Base-by-base conservation (phyloP, 768 basidiomycete species). In the Pluteus cervinus region DNA sequence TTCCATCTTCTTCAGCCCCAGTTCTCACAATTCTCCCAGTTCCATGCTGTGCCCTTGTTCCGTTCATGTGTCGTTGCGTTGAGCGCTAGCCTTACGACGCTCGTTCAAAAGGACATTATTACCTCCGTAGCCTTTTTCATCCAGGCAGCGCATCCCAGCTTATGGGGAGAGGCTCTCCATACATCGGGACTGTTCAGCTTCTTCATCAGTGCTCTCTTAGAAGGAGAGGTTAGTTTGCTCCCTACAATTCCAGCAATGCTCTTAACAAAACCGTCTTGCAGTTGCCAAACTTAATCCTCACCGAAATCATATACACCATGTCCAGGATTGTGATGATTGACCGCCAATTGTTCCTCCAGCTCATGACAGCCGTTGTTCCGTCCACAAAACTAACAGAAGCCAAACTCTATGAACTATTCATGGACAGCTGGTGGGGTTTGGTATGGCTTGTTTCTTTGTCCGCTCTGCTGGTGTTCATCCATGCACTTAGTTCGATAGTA, bases 341-440 rank as follows among this genome's bases (percentile, higher is more conserved):
- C 56, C 65, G 71, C 18, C 66, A 68, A 21, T 69, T 84, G 51
- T 90, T 92, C 58, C 48, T 79, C 20, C 76, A 81, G 44, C 68
- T 93, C 16, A 75, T 91, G 50, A 65, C 71, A 16, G 80, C 76
- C 4, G 73, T 78, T 3, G 76, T 82, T 3, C 56, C 65, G 28
- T 50, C 66, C 3, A 56, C 67, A 18, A 64, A 63, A 40, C 56
- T 67, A 24, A 53, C 67, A 1, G 79, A 88, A 53, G 54, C 59
- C 15, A 59, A 73, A 22, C 44, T 89, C 3, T 84, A 76, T 60
- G 79, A 86, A 37, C 57, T 63, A 2, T 54, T 93, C 17, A 57
- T 93, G 36, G 79, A 87, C 47, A 81, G 85, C 44, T 91, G 86
- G 81, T 86, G 85, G 76, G 75, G 75, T 26, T 82, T 82, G 55